Conservation (phyloP, 257 asterid genomes). For the Solanum commersonii region DNA sequence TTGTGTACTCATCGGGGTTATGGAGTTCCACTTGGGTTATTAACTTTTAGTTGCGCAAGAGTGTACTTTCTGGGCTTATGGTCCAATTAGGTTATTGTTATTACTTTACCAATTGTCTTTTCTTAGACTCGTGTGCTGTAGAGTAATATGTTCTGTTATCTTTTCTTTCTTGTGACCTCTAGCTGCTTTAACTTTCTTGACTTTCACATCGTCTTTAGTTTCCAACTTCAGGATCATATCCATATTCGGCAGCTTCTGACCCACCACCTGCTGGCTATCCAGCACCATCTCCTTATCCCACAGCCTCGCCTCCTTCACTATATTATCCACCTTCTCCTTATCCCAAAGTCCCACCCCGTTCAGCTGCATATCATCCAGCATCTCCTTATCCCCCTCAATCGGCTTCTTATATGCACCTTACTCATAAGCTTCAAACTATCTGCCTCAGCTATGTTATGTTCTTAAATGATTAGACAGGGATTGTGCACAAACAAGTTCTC, state of each 20-base stretch:
- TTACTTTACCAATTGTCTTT: no score
- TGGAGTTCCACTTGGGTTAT: no score
- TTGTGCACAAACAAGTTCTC: background rate
- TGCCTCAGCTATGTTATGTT: slow-evolving; percentile 5
- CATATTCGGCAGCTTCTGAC: slow-evolving; percentile 17
- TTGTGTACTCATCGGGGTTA: no score
- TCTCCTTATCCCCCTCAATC: background rate
- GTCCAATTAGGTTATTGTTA: no score
- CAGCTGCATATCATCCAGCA: slow-evolving; percentile 14
- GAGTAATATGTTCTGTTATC: no score
- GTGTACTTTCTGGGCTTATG: no score
- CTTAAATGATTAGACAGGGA: background rate
- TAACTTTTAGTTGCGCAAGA: no score
- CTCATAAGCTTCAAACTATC: slow-evolving; percentile 2
- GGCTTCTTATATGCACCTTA: no score
- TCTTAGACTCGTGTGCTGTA: no score
- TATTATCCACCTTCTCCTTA: slow-evolving; percentile 11
- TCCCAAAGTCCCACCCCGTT: slow-evolving; percentile 12
- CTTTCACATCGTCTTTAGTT: no score
- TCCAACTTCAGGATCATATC: background rate
- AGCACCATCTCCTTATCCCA: slow-evolving; percentile 17
- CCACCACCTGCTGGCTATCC: slow-evolving; percentile 12
- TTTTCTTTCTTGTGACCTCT: no score
- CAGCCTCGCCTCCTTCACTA: background rate
- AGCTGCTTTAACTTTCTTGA: no score